Evolutionary conservation across 1,284 basidiomycete species (phyloP), one percentile per base, ranked within the genome.

Genomic region (Marasmius oreades): DNA sequence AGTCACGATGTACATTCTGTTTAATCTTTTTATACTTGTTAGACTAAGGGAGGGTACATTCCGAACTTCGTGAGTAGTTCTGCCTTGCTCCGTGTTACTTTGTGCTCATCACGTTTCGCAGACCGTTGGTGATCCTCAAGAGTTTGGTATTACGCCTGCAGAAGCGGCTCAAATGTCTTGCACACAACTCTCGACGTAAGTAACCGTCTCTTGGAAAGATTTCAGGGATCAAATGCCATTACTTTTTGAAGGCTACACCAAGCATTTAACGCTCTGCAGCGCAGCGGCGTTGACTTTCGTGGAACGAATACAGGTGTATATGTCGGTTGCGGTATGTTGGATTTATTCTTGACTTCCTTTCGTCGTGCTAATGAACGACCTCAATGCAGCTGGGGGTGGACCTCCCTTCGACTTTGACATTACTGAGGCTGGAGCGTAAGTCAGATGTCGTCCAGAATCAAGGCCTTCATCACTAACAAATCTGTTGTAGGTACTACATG

Each of bases 231-330:
- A 2, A 31, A 31, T 50, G 12, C 10, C 14, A 14, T 26, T 14
- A n/a, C 7, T 7, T 3, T 5, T 6, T 8, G 14, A 12, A 50
- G 47, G 26, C 47, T 50, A 8, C 47, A 50, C 16, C 47, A 50
- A 31, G 47, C 47, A n/a, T 50, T 50, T 26, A 50, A 50, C 18
- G 47, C 47, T 18, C 18, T 50, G 23, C 47, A 50, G 28, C 47
- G 47, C 2, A 50, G 47, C 20, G 47, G 47, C n/a, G 47, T 50
- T n/a, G 51, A 52, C 37, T 52, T 24, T 14, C 14, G 51, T 7
- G 51, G 51, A 14, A 42, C 51, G 11, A 52, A 52, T 24, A 52
- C 51, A 20, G 51, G 51, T n/a, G 51, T 52, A 6, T 52, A 42
- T 28, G 51, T 52, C 23, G 51, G 51, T 7, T 42, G 51, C 36